phyloP scores from a whole-genome alignment of 116 monocot genomes.

The Dioscorea cayenensis region DNA sequence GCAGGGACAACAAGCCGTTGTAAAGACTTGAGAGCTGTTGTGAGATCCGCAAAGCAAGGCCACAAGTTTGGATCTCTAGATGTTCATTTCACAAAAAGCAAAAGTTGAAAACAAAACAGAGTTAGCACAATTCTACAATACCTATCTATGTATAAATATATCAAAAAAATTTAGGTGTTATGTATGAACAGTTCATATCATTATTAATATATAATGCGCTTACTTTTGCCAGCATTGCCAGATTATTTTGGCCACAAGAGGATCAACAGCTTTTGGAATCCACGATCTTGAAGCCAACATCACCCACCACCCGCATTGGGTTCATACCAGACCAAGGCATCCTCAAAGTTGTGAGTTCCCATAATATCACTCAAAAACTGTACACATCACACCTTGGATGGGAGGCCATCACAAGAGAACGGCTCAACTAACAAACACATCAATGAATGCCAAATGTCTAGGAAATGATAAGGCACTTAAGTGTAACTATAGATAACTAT shows the following conservation, averaged over 20 bases:
- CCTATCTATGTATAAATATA: too few relatives aligned
- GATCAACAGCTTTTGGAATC: slow-evolving; percentile 95
- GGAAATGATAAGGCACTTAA: not conserved
- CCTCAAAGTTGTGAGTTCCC: slow-evolving; percentile 92
- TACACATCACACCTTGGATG: slow-evolving; percentile 91
- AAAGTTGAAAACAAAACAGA: not conserved
- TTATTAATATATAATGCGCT: slow-evolving; percentile 3
- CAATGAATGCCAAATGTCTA: too few relatives aligned
- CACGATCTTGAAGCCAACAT: slow-evolving; percentile 82
- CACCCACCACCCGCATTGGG: slow-evolving; percentile 99
- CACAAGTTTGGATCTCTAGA: slow-evolving; percentile 85
- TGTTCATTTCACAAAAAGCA: not conserved
- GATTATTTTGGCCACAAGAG: slow-evolving; percentile 73
- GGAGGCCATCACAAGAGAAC: too few relatives aligned
- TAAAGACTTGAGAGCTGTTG: slow-evolving; percentile 53
- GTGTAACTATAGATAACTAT: not conserved
- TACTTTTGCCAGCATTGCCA: slow-evolving; percentile 97
- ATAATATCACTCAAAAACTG: slow-evolving; percentile 96
- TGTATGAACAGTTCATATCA: not conserved
- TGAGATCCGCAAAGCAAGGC: slow-evolving; percentile 82
- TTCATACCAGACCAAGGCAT: slow-evolving; percentile 99
- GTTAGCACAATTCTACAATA: not conserved
- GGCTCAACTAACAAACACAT: too few relatives aligned
- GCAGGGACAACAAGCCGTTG: slow-evolving; percentile 58
- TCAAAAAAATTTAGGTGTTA: too few relatives aligned